These are phyloP conservation scores for Prunus mume DNA, from an alignment of 306 rosid genomes.

Conservation along the genomic window DNA sequence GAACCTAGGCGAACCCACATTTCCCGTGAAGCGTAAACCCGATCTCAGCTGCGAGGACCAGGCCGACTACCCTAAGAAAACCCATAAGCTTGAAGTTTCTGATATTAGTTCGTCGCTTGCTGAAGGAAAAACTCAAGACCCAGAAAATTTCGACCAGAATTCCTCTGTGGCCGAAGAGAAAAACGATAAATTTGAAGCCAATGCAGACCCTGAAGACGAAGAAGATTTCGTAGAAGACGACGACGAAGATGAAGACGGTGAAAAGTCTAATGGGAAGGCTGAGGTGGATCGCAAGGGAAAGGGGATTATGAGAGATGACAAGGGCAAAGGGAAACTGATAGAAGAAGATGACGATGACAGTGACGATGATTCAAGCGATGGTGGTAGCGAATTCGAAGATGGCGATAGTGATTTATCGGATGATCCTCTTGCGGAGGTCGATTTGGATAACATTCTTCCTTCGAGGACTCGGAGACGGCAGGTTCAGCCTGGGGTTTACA, in stretches of 20 bases:
- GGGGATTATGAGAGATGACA: conserved; percentile 54
- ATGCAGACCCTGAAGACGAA: conserved; percentile 15
- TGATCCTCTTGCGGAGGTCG: conserved; percentile 83
- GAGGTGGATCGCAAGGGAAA: conserved; percentile 75
- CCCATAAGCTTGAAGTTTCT: conserved; percentile 39
- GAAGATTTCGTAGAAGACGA: conserved; percentile 27
- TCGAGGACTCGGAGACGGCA: conserved; percentile 81
- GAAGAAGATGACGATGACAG: conserved; percentile 43
- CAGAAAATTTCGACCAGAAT: conserved; percentile 14
- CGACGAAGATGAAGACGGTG: conserved; percentile 31
- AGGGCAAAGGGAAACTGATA: conserved; percentile 81
- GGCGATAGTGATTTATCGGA: conserved; percentile 77
- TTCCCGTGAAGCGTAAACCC: conserved; percentile 58
- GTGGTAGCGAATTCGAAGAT: conserved; percentile 48
- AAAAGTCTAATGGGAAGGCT: conserved; percentile 35
- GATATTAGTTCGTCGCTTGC: conserved; percentile 11
- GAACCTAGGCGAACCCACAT: conserved; percentile 46
- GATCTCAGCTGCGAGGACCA: conserved; percentile 37
- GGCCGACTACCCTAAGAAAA: conserved; percentile 42
- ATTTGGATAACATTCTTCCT: conserved; percentile 89
- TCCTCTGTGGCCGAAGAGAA: conserved; percentile 27
- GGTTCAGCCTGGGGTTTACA: conserved; percentile 53
- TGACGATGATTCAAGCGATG: conserved; percentile 47
- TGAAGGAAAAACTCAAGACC: conserved; percentile 5
- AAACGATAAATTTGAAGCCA: conserved; percentile 15